Evolutionary conservation across 2,329 filamentous ascomycete genomes (phyloP).

Genomic region (Colletotrichum abscissum): DNA sequence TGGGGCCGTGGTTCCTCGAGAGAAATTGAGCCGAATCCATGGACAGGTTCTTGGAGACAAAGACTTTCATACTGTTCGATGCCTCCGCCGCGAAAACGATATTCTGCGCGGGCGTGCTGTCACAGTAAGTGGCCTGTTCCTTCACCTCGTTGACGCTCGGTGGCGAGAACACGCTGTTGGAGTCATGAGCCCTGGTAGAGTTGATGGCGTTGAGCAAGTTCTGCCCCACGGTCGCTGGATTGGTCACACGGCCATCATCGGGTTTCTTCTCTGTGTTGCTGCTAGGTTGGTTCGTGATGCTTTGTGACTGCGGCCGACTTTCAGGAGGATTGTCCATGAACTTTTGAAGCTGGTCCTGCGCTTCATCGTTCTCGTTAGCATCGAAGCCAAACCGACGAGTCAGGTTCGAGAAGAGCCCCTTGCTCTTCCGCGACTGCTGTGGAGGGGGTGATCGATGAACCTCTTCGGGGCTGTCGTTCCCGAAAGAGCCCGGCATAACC

Average conservation of each 20-base stretch:
- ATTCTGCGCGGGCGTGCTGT: constrained; percentile 79
- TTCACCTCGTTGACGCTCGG: constrained; percentile 79
- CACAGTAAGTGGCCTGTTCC: constrained; percentile 89
- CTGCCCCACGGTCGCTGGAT: constrained; percentile 70
- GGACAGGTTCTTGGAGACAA: constrained; percentile 68
- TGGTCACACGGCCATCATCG: constrained; percentile 67
- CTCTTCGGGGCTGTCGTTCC: constrained; percentile 69
- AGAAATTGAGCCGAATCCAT: constrained; percentile 68
- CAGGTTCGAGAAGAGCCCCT: constrained; percentile 75
- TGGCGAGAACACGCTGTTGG: constrained; percentile 76
- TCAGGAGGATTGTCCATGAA: constrained; percentile 51
- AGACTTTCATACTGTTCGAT: constrained; percentile 79
- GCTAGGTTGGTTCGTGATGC: constrained; percentile 1
- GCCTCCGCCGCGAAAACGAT: constrained; percentile 77
- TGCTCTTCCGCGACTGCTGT: constrained; percentile 54
- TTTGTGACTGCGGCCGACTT: constrained; percentile 17
- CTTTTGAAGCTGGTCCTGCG: constrained; percentile 56
- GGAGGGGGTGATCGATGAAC: constrained; percentile 42
- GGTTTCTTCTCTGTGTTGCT: constrained; percentile 40
- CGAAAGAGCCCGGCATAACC: constrained; percentile 81
- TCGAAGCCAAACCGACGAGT: constrained; percentile 77
- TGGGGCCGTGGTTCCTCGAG: constrained; percentile 64
- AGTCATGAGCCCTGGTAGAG: constrained; percentile 81
- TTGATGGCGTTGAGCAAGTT: constrained; percentile 83
- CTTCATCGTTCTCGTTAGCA: constrained; percentile 53